Evolutionary conservation across 2,329 filamentous ascomycete genomes (phyloP), one percentile per base, ranked within the genome.

Genomic region (Emericellopsis atlantica): DNA sequence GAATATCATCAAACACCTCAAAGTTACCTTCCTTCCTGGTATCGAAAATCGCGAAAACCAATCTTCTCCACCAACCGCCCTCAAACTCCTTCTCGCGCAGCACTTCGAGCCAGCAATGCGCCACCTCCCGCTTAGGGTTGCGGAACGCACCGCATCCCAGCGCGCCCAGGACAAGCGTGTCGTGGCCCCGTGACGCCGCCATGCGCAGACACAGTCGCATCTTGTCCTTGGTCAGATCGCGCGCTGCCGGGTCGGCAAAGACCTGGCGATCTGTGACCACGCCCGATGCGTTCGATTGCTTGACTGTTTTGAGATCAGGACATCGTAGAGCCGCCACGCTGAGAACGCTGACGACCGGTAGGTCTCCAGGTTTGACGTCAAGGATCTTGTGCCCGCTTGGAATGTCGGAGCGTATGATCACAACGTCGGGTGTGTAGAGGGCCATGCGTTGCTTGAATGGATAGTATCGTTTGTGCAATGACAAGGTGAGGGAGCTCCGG

Each of bases 121-220:
- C 79, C n/a, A 85, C 73, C 45, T 77, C 75, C 26, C 61, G 57
- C 0, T 66, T 65, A 8, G 81, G 81, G 52, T 84, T 82, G 1
- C 48, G 49, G 53, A 82, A 84, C 1, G 72, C 78, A 4, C 81
- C 81, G 49, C 81, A 86, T 0, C 81, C 81, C 39, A 86, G 52
- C 0, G 81, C 80, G 0, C 81, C 81, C 2, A 87, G 63, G 5
- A 86, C 74, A 8, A 86, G 57, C 47, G 69, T 63, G 18, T 67
- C 62, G 49, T 83, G 77, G 2, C 65, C 65, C 23, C 72, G 63
- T 5, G 53, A 53, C n/a, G 69, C 79, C 2, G 78, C 76, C 42
- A 79, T 69, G 5, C 79, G 65, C 40, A 84, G 56, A 15, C 69
- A 65, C 15, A 79, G 52, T 18, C 77, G 61, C 64, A 84, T 82